Percentiles rank a stretch among this genome's conserved stretches.
Evolutionary conservation across 192 early-diverging fungal genomes (phyloP).

Genomic region (Thamnidium elegans): DNA sequence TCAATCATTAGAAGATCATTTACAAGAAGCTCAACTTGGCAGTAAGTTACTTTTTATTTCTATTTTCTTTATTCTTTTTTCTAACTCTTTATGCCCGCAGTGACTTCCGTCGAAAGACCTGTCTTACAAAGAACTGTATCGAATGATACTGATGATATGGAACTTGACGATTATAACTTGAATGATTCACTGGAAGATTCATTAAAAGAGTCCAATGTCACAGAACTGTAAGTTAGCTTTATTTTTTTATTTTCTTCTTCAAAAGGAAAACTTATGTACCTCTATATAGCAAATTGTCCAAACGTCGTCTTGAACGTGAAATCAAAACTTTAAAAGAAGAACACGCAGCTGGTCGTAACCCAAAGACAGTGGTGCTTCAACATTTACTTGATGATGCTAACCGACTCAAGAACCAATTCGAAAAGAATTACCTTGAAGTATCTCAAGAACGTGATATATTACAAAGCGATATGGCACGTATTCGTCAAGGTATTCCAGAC

Average conservation of each 20-base stretch:
- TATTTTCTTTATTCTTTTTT: slow-evolving; percentile 6
- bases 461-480: slow-evolving; percentile 34
- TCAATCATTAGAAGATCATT: slow-evolving; percentile 69
- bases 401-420: slow-evolving; percentile 39
- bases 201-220: slow-evolving; percentile 33
- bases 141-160: slow-evolving; percentile 16
- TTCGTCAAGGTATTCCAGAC: slow-evolving; percentile 36
- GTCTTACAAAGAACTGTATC: background rate
- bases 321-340: slow-evolving; percentile 33
- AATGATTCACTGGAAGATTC: slow-evolving; percentile 31
- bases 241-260: background rate
- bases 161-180: slow-evolving; percentile 14
- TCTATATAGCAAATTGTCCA: slow-evolving; percentile 29
- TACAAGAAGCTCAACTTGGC: slow-evolving; percentile 78
- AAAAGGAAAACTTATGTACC: background rate
- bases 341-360: slow-evolving; percentile 17
- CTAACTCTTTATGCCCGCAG: background rate
- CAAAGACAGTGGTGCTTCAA: slow-evolving; percentile 35
- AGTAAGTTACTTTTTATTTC: slow-evolving; percentile 34
- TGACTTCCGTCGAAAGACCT: background rate
- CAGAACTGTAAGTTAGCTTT: slow-evolving; percentile 24
- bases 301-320: slow-evolving; percentile 31
- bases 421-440: slow-evolving; percentile 33
- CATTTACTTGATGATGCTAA: slow-evolving; percentile 41
- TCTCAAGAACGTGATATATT: slow-evolving; percentile 38